Evolutionary conservation across 176 grass and related monocot species (phyloP), one percentile per base, ranked within the genome.

Genomic region (Rhynchospora breviuscula): DNA sequence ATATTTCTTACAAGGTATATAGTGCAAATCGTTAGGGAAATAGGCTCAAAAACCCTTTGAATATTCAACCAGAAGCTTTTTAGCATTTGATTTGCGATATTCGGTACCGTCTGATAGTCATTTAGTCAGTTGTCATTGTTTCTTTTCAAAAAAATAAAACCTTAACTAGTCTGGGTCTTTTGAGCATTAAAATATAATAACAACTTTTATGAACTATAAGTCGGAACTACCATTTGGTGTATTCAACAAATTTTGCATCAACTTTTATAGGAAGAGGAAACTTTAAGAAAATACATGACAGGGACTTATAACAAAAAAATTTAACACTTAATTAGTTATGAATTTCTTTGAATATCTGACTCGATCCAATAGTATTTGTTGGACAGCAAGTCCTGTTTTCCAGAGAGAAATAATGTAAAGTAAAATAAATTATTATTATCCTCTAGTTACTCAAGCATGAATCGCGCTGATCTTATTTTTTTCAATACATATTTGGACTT

Each of bases 21-120:
- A n/a, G 23, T 82, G 79, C 35, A 66, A 82, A 67, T 82, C 49
- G 25, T 82, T 82, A 1, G 29, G 63, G 14, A 48, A 67, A 64
- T 82, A 82, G 31, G 60, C 45, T 25, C 19, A 48, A 14, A 35
- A 65, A 8, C 59, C 60, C 60, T 81, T 65, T 66, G 18, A 82
- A 51, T 82, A 52, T 82, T 82, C 19, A 82, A 17, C 19, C 14
- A 53, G 21, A 11, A 46, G 6, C 1, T 15, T n/a, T 75, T 53
- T 67, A 47, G 11, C 19, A 65, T 53, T 82, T 47, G 15, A 33
- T 48, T 52, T 81, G 14, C 21, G 6, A 64, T 31, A n/a, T 82
- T 82, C 9, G 45, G 44, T 67, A 53, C 33, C 52, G 22, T 67
- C 2, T 35, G 14, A 54, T 82, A 23, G 61, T 82, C 6, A 67